Percentiles rank a stretch among this genome's conserved stretches.
Conservation (phyloP, 495 filamentous ascomycete genomes). For the Tuber magnatum region DNA sequence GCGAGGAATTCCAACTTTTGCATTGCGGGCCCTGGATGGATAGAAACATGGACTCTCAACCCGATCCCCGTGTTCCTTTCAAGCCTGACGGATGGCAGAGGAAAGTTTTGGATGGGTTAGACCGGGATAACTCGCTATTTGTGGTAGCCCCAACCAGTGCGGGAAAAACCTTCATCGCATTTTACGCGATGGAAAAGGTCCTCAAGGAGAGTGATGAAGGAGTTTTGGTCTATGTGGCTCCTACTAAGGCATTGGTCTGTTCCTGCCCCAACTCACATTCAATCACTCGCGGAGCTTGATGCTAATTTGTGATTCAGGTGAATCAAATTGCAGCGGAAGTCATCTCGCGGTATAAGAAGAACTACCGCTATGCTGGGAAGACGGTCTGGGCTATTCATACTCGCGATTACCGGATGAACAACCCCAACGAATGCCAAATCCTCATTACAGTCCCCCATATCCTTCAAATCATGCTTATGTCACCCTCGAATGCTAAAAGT, state of each 20-base stretch:
- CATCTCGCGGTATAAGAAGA: conserved; percentile 60
- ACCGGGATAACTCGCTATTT: conserved; percentile 59
- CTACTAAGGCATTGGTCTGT: conserved; percentile 63
- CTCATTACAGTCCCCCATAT: conserved; percentile 72
- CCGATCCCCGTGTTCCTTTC: conserved; percentile 61
- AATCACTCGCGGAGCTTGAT: conserved; percentile 17
- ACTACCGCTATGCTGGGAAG: conserved; percentile 49
- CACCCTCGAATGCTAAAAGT: conserved; percentile 56
- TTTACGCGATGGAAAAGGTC: conserved; percentile 73
- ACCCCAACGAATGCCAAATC: conserved; percentile 64
- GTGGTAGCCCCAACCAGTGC: conserved; percentile 71
- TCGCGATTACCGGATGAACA: conserved; percentile 65
- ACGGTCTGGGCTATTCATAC: conserved; percentile 76
- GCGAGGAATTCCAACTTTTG: conserved; percentile 55
- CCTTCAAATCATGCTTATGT: conserved; percentile 68
- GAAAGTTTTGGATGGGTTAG: conserved; percentile 63
- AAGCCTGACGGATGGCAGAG: conserved; percentile 70
- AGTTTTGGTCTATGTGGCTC: conserved; percentile 71
- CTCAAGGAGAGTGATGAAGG: conserved; percentile 59
- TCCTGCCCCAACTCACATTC: not conserved
- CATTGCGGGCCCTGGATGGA: conserved; percentile 70
- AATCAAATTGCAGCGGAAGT: conserved; percentile 77
- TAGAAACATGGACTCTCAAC: conserved; percentile 58
- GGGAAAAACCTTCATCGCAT: conserved; percentile 54
- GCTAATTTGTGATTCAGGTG: conserved; percentile 40